Conservation (phyloP, 139 green algal genomes). For the Nannochloris sp. region DNA sequence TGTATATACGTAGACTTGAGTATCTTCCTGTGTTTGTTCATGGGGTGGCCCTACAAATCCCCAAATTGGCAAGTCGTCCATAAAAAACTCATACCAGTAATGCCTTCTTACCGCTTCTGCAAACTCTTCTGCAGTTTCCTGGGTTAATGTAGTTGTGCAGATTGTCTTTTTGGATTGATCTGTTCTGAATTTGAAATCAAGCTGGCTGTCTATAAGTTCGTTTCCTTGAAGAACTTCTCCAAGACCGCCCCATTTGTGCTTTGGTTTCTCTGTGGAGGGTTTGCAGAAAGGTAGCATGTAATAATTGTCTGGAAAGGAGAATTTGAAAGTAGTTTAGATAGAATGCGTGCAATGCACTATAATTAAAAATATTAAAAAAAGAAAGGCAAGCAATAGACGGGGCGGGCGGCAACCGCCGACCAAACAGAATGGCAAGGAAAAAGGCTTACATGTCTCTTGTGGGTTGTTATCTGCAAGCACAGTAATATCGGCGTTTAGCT, state of each 20-base stretch:
- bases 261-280: conserved; percentile 35
- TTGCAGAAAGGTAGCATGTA: conserved; percentile 91
- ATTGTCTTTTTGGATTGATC: conserved; percentile 65
- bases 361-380: neutral
- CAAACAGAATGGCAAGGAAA: neutral
- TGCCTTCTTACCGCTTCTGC: conserved; percentile 63
- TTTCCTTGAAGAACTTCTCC: conserved; percentile 95
- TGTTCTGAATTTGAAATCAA: conserved; percentile 79
- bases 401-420: neutral
- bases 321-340: neutral
- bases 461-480: conserved; percentile 81
- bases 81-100: conserved; percentile 92
- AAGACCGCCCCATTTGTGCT: conserved; percentile 88
- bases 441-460: conserved; percentile 76
- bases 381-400: too few species aligned
- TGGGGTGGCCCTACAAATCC: conserved; percentile 75
- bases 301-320: conserved; percentile 74
- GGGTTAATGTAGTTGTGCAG: conserved; percentile 59
- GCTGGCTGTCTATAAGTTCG: conserved; percentile 86
- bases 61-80: conserved; percentile 92
- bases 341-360: neutral
- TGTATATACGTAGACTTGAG: conserved; percentile 78
- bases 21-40: conserved; percentile 33
- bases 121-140: conserved; percentile 55
- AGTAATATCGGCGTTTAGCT: conserved; percentile 22